Conservation (phyloP, 805 yeast genomes). For the Metschnikowia dekortorum region DNA sequence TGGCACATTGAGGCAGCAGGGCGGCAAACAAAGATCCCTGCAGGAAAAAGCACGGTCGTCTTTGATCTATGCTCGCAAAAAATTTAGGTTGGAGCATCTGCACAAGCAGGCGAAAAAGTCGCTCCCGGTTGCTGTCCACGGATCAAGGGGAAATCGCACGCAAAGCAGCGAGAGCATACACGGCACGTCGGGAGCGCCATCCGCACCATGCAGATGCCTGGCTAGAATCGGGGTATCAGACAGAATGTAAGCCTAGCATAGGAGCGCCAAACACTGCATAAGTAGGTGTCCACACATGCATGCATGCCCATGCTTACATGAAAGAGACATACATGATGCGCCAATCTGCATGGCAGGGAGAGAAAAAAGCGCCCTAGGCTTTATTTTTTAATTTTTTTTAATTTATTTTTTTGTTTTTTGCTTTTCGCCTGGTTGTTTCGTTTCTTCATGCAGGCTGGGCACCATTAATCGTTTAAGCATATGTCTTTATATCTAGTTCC, state of each 20-base stretch:
- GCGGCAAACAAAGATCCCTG: background rate
- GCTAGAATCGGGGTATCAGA: background rate
- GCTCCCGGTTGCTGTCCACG: background rate
- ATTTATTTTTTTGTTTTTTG: background rate
- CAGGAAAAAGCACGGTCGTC: background rate
- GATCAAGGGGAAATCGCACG: background rate
- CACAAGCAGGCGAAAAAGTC: background rate
- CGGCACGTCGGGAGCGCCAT: background rate
- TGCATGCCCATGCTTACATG: background rate
- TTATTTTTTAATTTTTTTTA: background rate
- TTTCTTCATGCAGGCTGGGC: slow-evolving; percentile 4
- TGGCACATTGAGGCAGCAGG: background rate
- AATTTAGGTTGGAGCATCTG: background rate
- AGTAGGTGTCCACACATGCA: background rate
- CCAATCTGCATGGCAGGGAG: slow-evolving; percentile 1
- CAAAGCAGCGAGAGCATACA: background rate
- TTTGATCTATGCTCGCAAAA: background rate
- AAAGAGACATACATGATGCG: slow-evolving; percentile 4
- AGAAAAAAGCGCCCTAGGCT: slow-evolving; percentile 1
- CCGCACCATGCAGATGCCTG: background rate
- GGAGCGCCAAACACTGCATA: background rate
- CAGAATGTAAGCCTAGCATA: background rate
- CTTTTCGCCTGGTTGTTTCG: background rate
- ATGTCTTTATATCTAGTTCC: slow-evolving; percentile 3
- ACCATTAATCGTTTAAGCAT: slow-evolving; percentile 3